Evolutionary conservation across 129 eudicot species (phyloP), one percentile per base, ranked within the genome.

Genomic region (Lactuca saligna): DNA sequence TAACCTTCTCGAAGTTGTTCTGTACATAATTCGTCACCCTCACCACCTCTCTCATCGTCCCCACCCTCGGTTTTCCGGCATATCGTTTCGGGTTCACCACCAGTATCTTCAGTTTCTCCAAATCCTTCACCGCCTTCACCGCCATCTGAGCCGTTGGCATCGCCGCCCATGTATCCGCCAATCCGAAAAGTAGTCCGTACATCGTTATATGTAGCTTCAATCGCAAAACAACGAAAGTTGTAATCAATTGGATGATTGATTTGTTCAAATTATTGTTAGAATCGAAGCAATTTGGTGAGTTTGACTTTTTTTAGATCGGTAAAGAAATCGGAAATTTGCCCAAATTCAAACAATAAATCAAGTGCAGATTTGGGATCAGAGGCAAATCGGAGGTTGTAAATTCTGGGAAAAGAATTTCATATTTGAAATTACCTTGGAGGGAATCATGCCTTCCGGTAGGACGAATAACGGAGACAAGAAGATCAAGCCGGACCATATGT

Each of bases 91-190:
- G 96, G 57, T 89, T 89, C 65, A 71, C 56, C 1, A 84, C 90
- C 50, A 82, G 82, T 42, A 89, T 57, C 69, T 80, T 84, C 65
- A 78, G 64, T 46, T 86, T 89, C 70, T 84, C 86, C 4, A 39
- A 31, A 70, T 84, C 96, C 51, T 76, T 86, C 0, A 88, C 80
- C 6, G 88, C 82, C 68, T 80, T 82, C 4, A 81, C 85, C 7
- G 78, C 88, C 86, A 82, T 77, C 59, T 72, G 81, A 65, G 83
- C 73, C 74, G 82, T 83, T 1, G 96, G 96, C 93, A 89, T 86
- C 58, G 75, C 75, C 6, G 94, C 96, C 96, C 96, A 89, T 5
- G 90, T 89, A 69, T 89, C 96, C 3, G 96, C 96, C 0, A 80
- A n/a, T 57, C 96, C 96, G 57, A 86, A 86, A 25, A 89, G 81